Evolutionary conservation across 2,329 filamentous ascomycete species (phyloP), one percentile per base, ranked within the genome.

Genomic region (Pezicula carpinea): DNA sequence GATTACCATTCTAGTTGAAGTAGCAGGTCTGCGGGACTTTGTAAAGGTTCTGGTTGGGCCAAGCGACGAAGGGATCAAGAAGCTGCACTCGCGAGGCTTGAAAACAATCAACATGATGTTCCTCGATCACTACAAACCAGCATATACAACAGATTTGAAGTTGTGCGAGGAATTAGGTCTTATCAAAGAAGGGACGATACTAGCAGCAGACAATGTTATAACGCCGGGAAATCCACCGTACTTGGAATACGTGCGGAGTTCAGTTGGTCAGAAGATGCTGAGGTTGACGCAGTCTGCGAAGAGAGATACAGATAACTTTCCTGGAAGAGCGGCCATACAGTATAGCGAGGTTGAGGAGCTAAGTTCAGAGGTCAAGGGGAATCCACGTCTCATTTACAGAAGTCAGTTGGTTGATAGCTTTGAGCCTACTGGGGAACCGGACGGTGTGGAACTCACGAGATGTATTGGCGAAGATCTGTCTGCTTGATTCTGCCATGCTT

Each of bases 51-150:
- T 88, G 17, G 77, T 90, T 19, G 88, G 87, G 3, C 73, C 81
- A 3, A 86, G 83, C 53, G 79, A 84, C 49, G 71, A 74, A n/a
- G 82, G 81, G 0, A 71, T 92, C 38, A 72, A 75, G 41, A 75
- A 79, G 5, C 70, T 92, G 4, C 71, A 81, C 52, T 64, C 70
- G 3, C 48, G 46, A 10, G 47, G 49, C 33, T 10, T 59, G 6
- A 44, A 45, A 14, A 50, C 36, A 5, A 51, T 60, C 26, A 58
- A 59, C 21, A 57, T 62, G 57, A 56, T 62, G 52, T 92, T 93
- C 64, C 69, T 93, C 29, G 89, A 93, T 58, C 88, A 93, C 64
- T 84, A 85, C 66, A 91, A 92, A 65, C 83, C 85, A 0, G 78
- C 82, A 0, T 92, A 92, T 63, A 79, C 77, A 1, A 75, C 78